Base-by-base conservation (phyloP, 2,329 filamentous ascomycete species). In the Lizonia empirigonia region DNA sequence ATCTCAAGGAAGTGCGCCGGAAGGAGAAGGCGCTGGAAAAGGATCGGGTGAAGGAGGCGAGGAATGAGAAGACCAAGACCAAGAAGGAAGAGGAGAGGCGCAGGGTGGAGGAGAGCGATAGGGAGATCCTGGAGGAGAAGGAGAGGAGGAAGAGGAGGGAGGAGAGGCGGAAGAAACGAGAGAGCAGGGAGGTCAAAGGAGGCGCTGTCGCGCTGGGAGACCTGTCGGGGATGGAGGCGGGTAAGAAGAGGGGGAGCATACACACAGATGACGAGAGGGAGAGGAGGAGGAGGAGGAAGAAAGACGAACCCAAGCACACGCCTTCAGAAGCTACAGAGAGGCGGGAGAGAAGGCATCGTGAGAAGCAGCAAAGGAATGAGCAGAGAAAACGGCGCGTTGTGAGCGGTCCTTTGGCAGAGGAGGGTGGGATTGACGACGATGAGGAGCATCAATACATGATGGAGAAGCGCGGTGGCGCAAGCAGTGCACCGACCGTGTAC, bases 401-500 rank as follows among this genome's bases (percentile, higher is more conserved):
- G 20, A 81, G 78, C 57, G 78, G 78, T 0, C 76, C 78, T 16
- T 57, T 74, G 36, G 69, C 79, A 18, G 78, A 81, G 56, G 71
- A 77, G 44, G 71, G 70, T 13, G 75, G 70, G n/a, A 62, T 71
- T 13, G 75, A 76, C 45, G 71, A 78, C 4, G 73, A 77, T 22
- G 42, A 52, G 22, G 72, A 77, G 42, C 71, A 73, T 35, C 63
- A 65, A 24, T 70, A 70, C 41, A 71, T 73, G 62, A 73, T 74
- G 54, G 70, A 77, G 39, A 71, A 74, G 49, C 65, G 75, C 54
- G 76, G 75, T 44, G 72, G 73, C n/a, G 71, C 63, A 8, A 73
- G 73, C 5, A 69, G 67, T 32, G 50, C 51, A 7, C 63, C 63
- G 1, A 73, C 67, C 27, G 59, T 66, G 22, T 67, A 73, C 18